These are phyloP conservation scores for Oemleria cerasiformis DNA, from an alignment of 306 rosid species.

Conservation along the genomic window DNA sequence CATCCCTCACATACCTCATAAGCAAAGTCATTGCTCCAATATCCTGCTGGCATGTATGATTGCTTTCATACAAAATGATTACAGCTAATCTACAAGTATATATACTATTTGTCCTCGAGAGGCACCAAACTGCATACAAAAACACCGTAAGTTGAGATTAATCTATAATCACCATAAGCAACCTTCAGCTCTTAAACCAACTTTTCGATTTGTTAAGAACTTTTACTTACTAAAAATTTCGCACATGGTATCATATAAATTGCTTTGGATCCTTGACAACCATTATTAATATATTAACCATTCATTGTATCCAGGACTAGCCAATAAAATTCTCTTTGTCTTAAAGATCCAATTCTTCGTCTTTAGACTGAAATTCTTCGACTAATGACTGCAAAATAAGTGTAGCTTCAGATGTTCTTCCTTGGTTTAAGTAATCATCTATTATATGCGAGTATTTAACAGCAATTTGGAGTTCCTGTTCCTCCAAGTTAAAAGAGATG, in stretches of 20 bases:
- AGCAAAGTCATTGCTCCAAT: constrained; percentile 3
- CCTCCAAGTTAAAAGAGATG: constrained; percentile 41
- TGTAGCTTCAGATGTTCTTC: constrained; percentile 59
- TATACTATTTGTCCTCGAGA: neutral
- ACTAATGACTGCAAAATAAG: constrained; percentile 50
- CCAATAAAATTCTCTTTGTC: constrained; percentile 10
- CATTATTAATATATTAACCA: constrained; percentile 5
- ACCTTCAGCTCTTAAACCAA: neutral
- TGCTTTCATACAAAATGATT: neutral
- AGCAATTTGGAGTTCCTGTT: constrained; percentile 54
- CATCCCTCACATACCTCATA: neutral
- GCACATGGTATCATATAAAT: neutral
- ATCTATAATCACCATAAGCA: neutral
- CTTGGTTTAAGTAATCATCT: constrained; percentile 47
- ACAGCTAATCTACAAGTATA: neutral
- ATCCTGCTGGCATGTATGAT: constrained; percentile 2
- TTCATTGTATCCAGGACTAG: constrained; percentile 11
- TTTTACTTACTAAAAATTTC: neutral
- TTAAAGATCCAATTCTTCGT: constrained; percentile 29
- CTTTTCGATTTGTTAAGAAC: neutral
- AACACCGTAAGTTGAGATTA: neutral
- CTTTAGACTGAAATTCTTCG: constrained; percentile 40
- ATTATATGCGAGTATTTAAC: constrained; percentile 52
- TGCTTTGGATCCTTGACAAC: constrained; percentile 8
- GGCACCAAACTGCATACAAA: constrained; percentile 13